Evolutionary conservation across 176 grass and related monocot species (phyloP).

Genomic region (Tillandsia fasciculata): DNA sequence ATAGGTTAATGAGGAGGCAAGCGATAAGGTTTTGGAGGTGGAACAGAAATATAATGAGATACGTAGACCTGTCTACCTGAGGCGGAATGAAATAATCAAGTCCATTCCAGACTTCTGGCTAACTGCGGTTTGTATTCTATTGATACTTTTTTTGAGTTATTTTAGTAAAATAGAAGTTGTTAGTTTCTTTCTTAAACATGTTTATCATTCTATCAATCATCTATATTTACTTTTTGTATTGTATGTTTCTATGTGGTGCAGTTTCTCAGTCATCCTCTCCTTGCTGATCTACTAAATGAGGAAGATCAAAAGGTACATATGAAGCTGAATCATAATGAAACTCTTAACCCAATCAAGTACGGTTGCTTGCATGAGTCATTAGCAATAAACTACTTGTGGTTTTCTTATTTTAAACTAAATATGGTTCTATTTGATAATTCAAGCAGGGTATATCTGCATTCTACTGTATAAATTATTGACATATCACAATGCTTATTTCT

Average conservation of each 20-base stretch:
- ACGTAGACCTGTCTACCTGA: conserved; percentile 60
- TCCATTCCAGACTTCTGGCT: conserved; percentile 89
- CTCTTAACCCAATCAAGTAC: not conserved
- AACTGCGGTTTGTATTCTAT: conserved; percentile 47
- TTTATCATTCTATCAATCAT: conserved; percentile 11
- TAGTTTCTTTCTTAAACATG: not conserved
- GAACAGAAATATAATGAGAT: conserved; percentile 90
- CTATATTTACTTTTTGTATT: conserved; percentile 8
- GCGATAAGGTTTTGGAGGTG: conserved; percentile 76
- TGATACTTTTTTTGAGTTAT: conserved; percentile 1
- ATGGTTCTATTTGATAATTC: not conserved
- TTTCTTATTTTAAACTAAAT: conserved; percentile 5
- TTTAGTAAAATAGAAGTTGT: conserved; percentile 11
- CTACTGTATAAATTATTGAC: not conserved
- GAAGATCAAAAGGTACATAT: conserved; percentile 66
- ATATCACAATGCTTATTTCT: not conserved
- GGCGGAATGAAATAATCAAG: conserved; percentile 56
- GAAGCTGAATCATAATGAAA: conserved; percentile 4
- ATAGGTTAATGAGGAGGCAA: conserved; percentile 87
- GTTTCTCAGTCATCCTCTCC: conserved; percentile 86
- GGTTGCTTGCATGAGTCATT: not conserved
- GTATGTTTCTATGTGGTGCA: conserved; percentile 9
- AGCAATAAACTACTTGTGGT: not conserved
- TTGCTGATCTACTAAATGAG: conserved; percentile 56
- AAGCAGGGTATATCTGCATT: not conserved